Evolutionary conservation across 306 rosid species (phyloP), one percentile per base, ranked within the genome.

Genomic region (Medicago ruthenica): DNA sequence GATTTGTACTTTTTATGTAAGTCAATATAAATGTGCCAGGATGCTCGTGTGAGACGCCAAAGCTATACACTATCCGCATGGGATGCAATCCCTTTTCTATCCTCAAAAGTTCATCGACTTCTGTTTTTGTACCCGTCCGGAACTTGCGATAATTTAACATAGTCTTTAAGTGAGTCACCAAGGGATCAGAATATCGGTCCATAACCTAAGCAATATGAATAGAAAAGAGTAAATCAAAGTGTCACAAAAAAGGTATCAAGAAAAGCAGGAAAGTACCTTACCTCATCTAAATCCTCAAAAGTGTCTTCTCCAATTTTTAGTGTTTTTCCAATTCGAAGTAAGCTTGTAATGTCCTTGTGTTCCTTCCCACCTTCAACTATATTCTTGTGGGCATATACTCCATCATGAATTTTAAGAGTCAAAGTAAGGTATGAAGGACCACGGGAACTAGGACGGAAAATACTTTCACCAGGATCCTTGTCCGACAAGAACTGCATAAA

Each of bases 251-350:
- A 76, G n/a, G 44, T n/a, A 71, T 67, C 59, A 24, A 71, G 31
- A 18, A 39, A 18, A 41, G 8, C 11, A 15, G 21, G 58, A 48
- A 41, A 34, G 40, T 9, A 24, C 74, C 89, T 78, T 36, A 92
- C 99, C 97, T 95, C 99, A 62, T 95, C 99, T 78, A 95, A 83
- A 83, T 95, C 99, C 86, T 95, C 99, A 76, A 95, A 95, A 73
- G 97, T 92, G 86, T 95, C 99, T 75, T 95, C 99, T 63, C 99
- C 99, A 81, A 92, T 90, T 89, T 90, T 95, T 71, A 92, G 86
- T 12, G 98, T 92, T 91, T 92, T 95, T 79, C 99, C 99, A 14
- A 95, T 88, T 57, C 96, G 97, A 31, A 95, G 93, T 71, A 92
- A 88, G 85, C 99, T 92, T 27, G 99, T 90, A 70, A 95, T 92